Conservation (phyloP, 305 asterid species). For the Rubia tinctorum region DNA sequence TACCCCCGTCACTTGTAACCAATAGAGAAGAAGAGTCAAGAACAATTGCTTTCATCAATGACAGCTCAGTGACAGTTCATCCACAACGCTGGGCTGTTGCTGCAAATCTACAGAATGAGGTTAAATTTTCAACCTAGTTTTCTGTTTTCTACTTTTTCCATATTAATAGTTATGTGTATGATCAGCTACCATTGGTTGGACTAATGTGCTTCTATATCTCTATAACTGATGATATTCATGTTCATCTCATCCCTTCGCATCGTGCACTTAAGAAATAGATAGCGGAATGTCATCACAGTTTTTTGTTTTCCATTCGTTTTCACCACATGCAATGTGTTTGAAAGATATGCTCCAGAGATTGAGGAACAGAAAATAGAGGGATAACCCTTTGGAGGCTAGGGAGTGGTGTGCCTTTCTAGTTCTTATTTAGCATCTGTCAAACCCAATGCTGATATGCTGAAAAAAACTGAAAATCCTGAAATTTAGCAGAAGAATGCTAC, state of each 20-base stretch:
- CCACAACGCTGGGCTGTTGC: conserved; percentile 68
- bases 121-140: conserved; percentile 13
- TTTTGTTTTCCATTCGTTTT: neutral
- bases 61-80: conserved; percentile 42
- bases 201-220: neutral
- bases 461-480: neutral
- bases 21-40: conserved; percentile 52
- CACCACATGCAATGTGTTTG: neutral
- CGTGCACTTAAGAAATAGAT: neutral
- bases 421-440: neutral
- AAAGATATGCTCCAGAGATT: neutral
- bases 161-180: neutral
- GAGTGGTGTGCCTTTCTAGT: neutral
- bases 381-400: neutral
- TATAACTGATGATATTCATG: neutral
- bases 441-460: neutral
- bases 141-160: neutral
- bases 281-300: neutral
- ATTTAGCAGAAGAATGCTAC: neutral
- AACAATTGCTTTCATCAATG: conserved; percentile 67
- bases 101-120: conserved; percentile 71
- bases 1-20: conserved; percentile 57
- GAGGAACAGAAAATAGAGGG: neutral
- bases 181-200: conserved; percentile 4
- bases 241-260: neutral